phyloP scores from a whole-genome alignment of 306 rosid genomes.

The Luffa aegyptiaca region DNA sequence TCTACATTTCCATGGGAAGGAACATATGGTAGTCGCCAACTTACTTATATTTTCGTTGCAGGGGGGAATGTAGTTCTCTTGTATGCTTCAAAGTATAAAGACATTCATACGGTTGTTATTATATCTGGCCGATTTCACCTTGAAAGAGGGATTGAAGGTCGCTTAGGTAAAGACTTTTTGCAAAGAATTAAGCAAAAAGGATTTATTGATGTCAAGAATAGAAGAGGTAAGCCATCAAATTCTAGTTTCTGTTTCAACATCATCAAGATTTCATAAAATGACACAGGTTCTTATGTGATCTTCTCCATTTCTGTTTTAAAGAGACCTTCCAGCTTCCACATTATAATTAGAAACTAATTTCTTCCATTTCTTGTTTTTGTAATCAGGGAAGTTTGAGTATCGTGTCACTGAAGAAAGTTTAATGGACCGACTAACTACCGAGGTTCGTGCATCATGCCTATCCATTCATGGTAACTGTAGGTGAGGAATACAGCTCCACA shows the following conservation, averaged over 20 bases:
- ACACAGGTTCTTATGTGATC: neutral
- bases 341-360: neutral
- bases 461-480: slow-evolving; percentile 53
- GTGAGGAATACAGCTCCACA: slow-evolving; percentile 19
- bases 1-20: slow-evolving; percentile 35
- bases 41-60: slow-evolving; percentile 20
- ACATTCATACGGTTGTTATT: slow-evolving; percentile 51
- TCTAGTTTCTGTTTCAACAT: neutral
- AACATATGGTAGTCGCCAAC: slow-evolving; percentile 16
- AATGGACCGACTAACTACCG: slow-evolving; percentile 65
- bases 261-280: neutral
- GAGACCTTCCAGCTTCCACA: neutral
- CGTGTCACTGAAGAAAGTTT: slow-evolving; percentile 78
- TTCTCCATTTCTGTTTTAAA: neutral
- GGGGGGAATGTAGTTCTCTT: slow-evolving; percentile 81
- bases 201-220: slow-evolving; percentile 62
- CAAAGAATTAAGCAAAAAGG: slow-evolving; percentile 71
- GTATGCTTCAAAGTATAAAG: slow-evolving; percentile 70
- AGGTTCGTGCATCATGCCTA: slow-evolving; percentile 46
- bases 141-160: slow-evolving; percentile 68
- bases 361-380: slow-evolving; percentile 6
- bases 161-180: slow-evolving; percentile 61
- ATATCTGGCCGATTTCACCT: slow-evolving; percentile 87
- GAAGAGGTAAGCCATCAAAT: slow-evolving; percentile 47
- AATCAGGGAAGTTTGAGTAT: slow-evolving; percentile 45